These are phyloP conservation scores for Anisodus acutangulus DNA, from an alignment of 257 asterid genomes.

Conservation along the genomic window DNA sequence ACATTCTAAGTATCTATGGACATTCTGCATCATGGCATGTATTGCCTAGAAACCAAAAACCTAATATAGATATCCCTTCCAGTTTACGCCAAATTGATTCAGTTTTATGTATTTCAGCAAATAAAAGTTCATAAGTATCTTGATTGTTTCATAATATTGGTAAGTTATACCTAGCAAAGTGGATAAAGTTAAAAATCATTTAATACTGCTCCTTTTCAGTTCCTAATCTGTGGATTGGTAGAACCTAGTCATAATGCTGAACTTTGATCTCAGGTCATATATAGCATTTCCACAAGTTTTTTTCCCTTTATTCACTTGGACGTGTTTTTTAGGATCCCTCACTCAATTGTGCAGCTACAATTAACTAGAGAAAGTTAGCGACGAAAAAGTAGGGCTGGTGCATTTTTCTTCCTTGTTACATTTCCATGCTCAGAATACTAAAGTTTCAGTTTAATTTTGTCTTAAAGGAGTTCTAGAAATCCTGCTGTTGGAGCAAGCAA, in stretches of 20 bases:
- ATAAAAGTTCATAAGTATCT: not conserved
- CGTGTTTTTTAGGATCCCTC: not conserved
- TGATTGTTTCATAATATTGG: not conserved
- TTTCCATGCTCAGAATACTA: not conserved
- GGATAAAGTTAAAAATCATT: not conserved
- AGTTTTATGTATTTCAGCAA: not conserved
- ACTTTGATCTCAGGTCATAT: not conserved
- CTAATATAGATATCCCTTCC: not conserved
- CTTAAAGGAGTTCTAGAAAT: not conserved
- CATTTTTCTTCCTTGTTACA: not conserved
- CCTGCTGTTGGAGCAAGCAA: not conserved
- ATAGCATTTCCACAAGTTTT: not conserved
- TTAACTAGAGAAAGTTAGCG: not conserved
- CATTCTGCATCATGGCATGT: not conserved
- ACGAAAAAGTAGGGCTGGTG: not conserved
- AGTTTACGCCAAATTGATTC: not conserved
- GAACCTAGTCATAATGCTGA: not conserved
- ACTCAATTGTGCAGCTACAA: not conserved
- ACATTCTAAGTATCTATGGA: not conserved
- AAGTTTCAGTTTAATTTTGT: not conserved
- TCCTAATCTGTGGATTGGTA: not conserved
- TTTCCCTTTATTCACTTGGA: not conserved
- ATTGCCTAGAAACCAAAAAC: not conserved
- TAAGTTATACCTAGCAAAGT: not conserved
- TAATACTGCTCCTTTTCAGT: not conserved